These are phyloP conservation scores for Pelargonium fulgidum DNA, from an alignment of 441 rosid genomes.

Conservation along the genomic window DNA sequence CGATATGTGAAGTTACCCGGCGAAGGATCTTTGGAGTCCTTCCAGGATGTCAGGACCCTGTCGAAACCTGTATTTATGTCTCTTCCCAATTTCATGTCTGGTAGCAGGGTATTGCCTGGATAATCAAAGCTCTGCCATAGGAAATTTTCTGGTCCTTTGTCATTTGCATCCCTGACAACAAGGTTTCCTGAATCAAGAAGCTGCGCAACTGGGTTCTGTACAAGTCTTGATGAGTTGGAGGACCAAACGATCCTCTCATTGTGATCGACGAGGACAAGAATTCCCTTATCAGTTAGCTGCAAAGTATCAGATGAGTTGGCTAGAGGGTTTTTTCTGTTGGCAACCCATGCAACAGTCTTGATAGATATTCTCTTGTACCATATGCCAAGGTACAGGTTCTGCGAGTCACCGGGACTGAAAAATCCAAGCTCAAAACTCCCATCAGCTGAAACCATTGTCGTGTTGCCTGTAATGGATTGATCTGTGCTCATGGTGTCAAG, in stretches of 20 bases:
- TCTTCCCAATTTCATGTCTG: neutral
- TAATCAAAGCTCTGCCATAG: neutral
- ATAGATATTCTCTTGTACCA: neutral
- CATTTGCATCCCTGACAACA: neutral
- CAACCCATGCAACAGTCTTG: neutral
- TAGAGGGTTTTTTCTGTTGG: neutral
- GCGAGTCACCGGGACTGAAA: too few relatives aligned
- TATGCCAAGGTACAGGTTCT: neutral
- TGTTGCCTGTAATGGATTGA: neutral
- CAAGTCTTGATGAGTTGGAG: neutral
- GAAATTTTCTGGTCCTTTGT: neutral
- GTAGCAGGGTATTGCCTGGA: neutral
- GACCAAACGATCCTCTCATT: neutral
- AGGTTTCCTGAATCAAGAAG: neutral
- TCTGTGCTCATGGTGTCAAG: neutral
- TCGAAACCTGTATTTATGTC: neutral
- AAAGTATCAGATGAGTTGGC: neutral
- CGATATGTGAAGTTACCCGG: constrained; percentile 1
- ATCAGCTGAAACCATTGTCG: neutral
- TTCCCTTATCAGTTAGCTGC: neutral
- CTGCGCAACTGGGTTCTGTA: neutral
- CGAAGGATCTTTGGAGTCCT: neutral
- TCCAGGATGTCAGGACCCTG: neutral
- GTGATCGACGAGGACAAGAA: neutral
- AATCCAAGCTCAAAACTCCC: neutral